Evolutionary conservation across 306 rosid genomes (phyloP), one percentile per base, ranked within the genome.

Genomic region (Prunus mume): DNA sequence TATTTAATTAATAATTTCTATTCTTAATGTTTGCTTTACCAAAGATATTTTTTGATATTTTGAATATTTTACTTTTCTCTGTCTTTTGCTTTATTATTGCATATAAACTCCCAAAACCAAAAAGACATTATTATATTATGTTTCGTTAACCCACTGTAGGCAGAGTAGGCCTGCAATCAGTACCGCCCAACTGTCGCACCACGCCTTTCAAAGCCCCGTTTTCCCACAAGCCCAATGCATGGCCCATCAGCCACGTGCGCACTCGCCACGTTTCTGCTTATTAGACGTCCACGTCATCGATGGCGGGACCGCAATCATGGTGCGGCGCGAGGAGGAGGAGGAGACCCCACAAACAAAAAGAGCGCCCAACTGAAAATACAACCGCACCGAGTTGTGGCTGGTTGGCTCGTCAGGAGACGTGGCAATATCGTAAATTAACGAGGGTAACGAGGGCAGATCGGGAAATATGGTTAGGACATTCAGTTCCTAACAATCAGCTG

Each of bases 401-500:
- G 43, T 38, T 78, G 77, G 84, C 84, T 68, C 58, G 72, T 15
- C 77, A 65, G 72, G 32, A 78, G 57, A 63, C 75, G 77, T 83
- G 89, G 92, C 55, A 76, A 73, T 68, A 9, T 19, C 67, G 87
- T 77, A 82, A 83, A 74, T 67, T 54, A 32, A 63, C 1, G 9
- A 30, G 13, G 25, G 9, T 0, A 17, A 0, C 0, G 22, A 38
- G 96, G 91, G 64, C 5, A 87, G 41, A 75, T 47, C 47, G 3
- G 3, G 91, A 87, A 85, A 74, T 45, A 43, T 1, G 1, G 0
- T 8, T 6, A 49, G 68, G 54, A 25, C 63, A 72, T 81, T 80
- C 91, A 68, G 75, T 80, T 78, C 76, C 76, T 6, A 62, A 87
- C 91, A 74, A 65, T 82, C 75, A 70, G 41, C 43, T 38, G 43